Base-by-base conservation (phyloP, 495 filamentous ascomycete genomes). In the Cenococcum geophilum region DNA sequence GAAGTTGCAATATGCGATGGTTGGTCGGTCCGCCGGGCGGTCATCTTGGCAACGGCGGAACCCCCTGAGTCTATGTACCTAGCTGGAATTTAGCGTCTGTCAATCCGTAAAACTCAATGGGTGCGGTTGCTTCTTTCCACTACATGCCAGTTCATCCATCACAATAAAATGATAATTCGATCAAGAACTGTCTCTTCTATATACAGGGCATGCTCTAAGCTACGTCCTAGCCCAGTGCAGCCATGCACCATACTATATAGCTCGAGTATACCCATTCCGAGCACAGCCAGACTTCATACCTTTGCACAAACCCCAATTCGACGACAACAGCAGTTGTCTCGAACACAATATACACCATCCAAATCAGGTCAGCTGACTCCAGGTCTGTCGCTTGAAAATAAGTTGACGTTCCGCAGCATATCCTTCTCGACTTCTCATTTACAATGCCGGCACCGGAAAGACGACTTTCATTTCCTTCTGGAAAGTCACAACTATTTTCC, bases 401-500 rank as follows among this genome's bases (percentile, higher is more conserved):
- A 23, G 25, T 23, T 27, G 6, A 52, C 25, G 1, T 32, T 32
- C 6, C 1, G 23, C 25, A 52, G 76, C 63, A 18, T 77, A 75
- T 63, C 81, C 82, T 0, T 86, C 89, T 65, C 76, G 76, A 14
- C 75, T 91, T 10, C 75, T 88, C 59, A 78, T 92, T 61, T 92
- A 87, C 67, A 82, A 89, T 78, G 85, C 83, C 43, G 88, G 89
- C 62, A 86, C 82, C 8, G 78, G 76, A 18, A 78, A 80, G 61
- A 84, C 79, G 16, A 80, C 85, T 22, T 86, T 89, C 67, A 68
- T 91, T 37, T 85, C 83, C 22, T 79, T 77, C 60, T 61, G 91
- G 57, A 88, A 90, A 68, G 65, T 91, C 35, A 84, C 83, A 0
- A 86, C 87, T 12, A 77, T 95, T 51, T 82, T 91, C 65, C 70